These are phyloP conservation scores for Phialocephala sp. DNA, from an alignment of 2,329 filamentous ascomycete species.

Conservation along the genomic window DNA sequence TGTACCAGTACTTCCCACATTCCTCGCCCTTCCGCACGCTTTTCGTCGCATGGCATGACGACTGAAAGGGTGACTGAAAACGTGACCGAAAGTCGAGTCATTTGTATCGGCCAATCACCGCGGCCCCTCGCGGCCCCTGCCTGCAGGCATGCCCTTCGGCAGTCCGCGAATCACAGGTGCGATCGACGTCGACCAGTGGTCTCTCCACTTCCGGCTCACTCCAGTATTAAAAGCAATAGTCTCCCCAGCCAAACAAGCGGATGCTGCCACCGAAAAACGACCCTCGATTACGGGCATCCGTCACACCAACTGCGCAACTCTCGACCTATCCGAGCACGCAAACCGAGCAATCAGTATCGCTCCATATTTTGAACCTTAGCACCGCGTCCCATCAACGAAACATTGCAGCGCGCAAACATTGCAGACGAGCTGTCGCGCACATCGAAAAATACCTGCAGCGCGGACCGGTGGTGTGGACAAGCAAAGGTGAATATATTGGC, in stretches of 20 bases:
- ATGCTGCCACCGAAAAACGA: not conserved
- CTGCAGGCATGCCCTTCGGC: conserved; percentile 10
- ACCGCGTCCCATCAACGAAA: not conserved
- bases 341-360: conserved; percentile 1
- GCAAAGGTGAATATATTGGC: conserved; percentile 37
- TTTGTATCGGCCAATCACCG: conserved; percentile 17
- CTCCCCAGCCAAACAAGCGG: not conserved
- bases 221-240: not conserved
- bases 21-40: not conserved
- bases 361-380: not conserved
- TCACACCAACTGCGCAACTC: not conserved
- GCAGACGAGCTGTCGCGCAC: not conserved
- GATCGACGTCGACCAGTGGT: not conserved
- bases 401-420: not conserved
- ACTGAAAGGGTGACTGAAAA: conserved; percentile 23
- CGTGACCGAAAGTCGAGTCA: conserved; percentile 19
- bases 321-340: conserved; percentile 3
- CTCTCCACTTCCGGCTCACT: conserved; percentile 20
- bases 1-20: not conserved
- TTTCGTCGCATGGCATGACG: conserved; percentile 7
- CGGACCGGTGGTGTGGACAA: not conserved
- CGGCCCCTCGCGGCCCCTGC: not conserved
- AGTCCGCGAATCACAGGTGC: not conserved
- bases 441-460: no score
- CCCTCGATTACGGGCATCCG: not conserved